These are phyloP conservation scores for Fusarium protoensiforme DNA, from an alignment of 2,329 filamentous ascomycete genomes.

Conservation along the genomic window DNA sequence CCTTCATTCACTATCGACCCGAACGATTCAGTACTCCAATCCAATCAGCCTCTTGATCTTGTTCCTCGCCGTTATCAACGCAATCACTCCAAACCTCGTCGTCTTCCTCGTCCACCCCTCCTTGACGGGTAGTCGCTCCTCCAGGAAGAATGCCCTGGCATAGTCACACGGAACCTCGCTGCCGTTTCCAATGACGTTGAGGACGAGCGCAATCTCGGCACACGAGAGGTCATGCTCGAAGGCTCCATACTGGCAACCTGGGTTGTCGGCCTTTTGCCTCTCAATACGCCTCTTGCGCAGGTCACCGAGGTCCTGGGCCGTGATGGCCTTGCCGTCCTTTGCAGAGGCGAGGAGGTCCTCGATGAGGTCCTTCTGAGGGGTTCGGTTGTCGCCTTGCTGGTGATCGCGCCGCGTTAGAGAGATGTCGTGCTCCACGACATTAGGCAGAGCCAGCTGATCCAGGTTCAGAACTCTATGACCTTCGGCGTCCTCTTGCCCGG, in stretches of 20 bases:
- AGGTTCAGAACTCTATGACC: slow-evolving; percentile 34
- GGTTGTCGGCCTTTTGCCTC: slow-evolving; percentile 29
- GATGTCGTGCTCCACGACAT: slow-evolving; percentile 38
- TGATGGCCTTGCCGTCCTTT: slow-evolving; percentile 34
- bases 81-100: slow-evolving; percentile 24
- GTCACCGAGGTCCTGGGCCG: slow-evolving; percentile 29
- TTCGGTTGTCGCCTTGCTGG: slow-evolving; percentile 34
- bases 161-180: slow-evolving; percentile 21
- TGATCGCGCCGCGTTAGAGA: slow-evolving; percentile 38
- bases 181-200: slow-evolving; percentile 35
- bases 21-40: slow-evolving; percentile 7
- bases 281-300: slow-evolving; percentile 33
- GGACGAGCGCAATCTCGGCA: slow-evolving; percentile 35
- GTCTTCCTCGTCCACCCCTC: slow-evolving; percentile 29
- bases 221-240: slow-evolving; percentile 33
- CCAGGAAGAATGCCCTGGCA: slow-evolving; percentile 27
- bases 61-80: slow-evolving; percentile 10
- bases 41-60: slow-evolving; percentile 24
- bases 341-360: slow-evolving; percentile 30
- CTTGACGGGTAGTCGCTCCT: slow-evolving; percentile 31
- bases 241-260: slow-evolving; percentile 20
- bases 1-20: neutral
- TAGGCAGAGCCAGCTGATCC: slow-evolving; percentile 32
- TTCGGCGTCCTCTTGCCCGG: slow-evolving; percentile 29
- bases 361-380: slow-evolving; percentile 31